phyloP scores from a whole-genome alignment of 2,329 filamentous ascomycete species.

The Sporothrix sp. region DNA sequence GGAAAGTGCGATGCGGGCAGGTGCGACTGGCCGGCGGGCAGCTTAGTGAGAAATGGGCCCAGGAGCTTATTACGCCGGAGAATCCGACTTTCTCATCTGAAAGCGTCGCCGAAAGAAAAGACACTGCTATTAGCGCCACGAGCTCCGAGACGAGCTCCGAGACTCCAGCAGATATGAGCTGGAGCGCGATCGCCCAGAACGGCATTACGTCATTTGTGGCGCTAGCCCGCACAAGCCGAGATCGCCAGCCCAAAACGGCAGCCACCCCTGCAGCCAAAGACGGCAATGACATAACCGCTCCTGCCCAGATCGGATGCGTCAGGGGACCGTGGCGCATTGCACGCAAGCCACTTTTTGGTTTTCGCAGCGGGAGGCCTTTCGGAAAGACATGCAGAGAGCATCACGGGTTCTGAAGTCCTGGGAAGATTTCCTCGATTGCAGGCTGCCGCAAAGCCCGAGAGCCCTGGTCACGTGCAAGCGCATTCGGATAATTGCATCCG shows the following conservation, averaged over 20 bases:
- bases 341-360: not conserved
- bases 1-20: too few species aligned
- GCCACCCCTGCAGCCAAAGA: not conserved
- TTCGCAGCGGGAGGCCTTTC: not conserved
- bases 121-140: too few species aligned
- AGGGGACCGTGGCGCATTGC: not conserved
- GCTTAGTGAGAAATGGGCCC: too few species aligned
- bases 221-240: not conserved
- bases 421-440: too few species aligned
- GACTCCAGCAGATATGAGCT: too few species aligned
- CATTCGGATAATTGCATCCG: not conserved
- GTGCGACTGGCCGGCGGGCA: too few species aligned
- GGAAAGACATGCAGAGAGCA: not conserved
- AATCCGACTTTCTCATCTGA: too few species aligned
- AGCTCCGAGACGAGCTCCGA: not conserved
- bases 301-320: not conserved
- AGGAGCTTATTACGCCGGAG: too few species aligned
- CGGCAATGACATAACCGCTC: slow-evolving; percentile 9
- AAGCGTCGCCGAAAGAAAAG: too few species aligned
- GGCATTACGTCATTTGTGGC: not conserved
- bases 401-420: too few species aligned
- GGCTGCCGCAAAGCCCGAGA: too few species aligned
- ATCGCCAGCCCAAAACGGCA: not conserved
- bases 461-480: not conserved
- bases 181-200: too few species aligned